Percentiles rank a stretch among this genome's conserved stretches.
Evolutionary conservation across 805 yeast species (phyloP).

Genomic region (Candida endomychidarum): DNA sequence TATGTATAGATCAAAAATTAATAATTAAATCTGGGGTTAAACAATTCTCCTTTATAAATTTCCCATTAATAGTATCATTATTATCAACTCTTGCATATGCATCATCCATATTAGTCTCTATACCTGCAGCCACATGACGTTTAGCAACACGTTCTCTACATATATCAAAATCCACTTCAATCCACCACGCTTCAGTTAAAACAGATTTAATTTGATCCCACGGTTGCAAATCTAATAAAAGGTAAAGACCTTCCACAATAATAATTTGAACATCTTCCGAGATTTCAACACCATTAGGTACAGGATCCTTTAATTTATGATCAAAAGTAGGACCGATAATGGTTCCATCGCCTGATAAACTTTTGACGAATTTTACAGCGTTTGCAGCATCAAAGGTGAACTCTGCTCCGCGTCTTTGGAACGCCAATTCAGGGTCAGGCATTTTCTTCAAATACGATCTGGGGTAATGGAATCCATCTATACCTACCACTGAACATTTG

Average conservation of each 20-base stretch:
- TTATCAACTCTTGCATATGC: slow-evolving; percentile 52
- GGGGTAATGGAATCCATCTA: slow-evolving; percentile 42
- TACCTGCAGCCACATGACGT: slow-evolving; percentile 62
- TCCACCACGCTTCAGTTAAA: slow-evolving; percentile 49
- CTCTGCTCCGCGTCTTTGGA: slow-evolving; percentile 77
- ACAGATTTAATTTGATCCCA: slow-evolving; percentile 53
- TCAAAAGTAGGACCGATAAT: slow-evolving; percentile 70
- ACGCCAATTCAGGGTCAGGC: slow-evolving; percentile 56
- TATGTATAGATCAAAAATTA: background rate
- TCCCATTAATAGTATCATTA: slow-evolving; percentile 68
- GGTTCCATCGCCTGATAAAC: slow-evolving; percentile 24
- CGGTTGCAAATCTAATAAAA: slow-evolving; percentile 54
- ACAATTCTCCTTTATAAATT: slow-evolving; percentile 24
- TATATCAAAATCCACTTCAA: slow-evolving; percentile 43
- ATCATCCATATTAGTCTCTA: slow-evolving; percentile 45
- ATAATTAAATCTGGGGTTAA: background rate
- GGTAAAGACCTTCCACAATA: slow-evolving; percentile 75
- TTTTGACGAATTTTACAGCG: slow-evolving; percentile 25
- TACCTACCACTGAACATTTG: slow-evolving; percentile 30
- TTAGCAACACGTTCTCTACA: slow-evolving; percentile 61
- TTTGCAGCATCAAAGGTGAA: slow-evolving; percentile 69
- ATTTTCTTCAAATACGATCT: slow-evolving; percentile 37
- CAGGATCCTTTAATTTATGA: slow-evolving; percentile 74
- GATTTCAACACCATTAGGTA: slow-evolving; percentile 49
- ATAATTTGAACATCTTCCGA: slow-evolving; percentile 50